These are phyloP conservation scores for Xerocomellus dryophilus DNA, from an alignment of 768 basidiomycete species.

Conservation along the genomic window DNA sequence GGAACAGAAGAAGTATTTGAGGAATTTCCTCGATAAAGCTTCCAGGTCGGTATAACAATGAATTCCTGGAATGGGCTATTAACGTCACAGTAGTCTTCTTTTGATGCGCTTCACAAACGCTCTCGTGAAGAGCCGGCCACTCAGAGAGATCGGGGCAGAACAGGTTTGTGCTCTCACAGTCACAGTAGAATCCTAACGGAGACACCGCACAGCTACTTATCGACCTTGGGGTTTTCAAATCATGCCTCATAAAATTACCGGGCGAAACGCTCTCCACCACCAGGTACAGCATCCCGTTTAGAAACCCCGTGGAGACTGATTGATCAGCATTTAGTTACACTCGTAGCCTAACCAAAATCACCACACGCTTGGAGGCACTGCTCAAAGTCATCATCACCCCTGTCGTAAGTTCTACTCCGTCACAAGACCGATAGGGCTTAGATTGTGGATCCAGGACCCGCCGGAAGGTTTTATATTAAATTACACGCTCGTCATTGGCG, in stretches of 20 bases:
- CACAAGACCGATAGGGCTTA: not conserved
- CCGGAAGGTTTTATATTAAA: conserved; percentile 93
- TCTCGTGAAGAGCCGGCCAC: conserved; percentile 84
- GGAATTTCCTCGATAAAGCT: conserved; percentile 92
- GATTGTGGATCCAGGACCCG: conserved; percentile 60
- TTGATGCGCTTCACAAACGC: conserved; percentile 86
- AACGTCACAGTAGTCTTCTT: conserved; percentile 54
- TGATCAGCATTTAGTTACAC: conserved; percentile 57
- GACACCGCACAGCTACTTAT: conserved; percentile 63
- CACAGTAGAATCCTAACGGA: conserved; percentile 3
- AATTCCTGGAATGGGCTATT: not conserved
- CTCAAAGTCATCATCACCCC: conserved; percentile 96
- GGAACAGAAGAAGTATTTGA: conserved; percentile 91
- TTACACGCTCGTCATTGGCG: conserved; percentile 91
- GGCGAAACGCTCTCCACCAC: conserved; percentile 60
- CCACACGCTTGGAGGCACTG: conserved; percentile 81
- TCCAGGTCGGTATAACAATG: conserved; percentile 58
- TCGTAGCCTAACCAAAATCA: conserved; percentile 76
- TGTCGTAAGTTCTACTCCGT: conserved; percentile 50
- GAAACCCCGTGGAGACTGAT: conserved; percentile 9
- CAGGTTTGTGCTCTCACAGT: conserved; percentile 51
- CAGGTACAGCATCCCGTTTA: conserved; percentile 39
- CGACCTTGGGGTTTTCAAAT: conserved; percentile 85
- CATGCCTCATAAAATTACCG: conserved; percentile 78
- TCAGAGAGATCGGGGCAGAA: conserved; percentile 92